Base-by-base conservation (phyloP, 2,329 filamentous ascomycete species). In the Colletotrichum costaricense region DNA sequence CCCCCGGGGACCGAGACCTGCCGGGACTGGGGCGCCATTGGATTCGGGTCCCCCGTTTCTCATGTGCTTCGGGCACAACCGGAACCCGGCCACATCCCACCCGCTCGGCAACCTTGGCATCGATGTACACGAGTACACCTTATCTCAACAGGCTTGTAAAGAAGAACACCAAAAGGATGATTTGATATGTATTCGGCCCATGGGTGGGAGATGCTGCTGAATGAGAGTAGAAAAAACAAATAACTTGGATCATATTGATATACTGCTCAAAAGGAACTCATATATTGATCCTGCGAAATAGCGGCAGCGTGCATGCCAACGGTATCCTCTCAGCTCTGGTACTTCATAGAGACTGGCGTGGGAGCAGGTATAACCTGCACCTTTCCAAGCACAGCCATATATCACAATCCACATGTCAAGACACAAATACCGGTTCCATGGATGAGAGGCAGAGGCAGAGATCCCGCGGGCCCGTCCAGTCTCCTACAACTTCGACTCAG, bases 401-500 rank as follows among this genome's bases (percentile, higher is more conserved):
- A 22, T 22, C 42, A 22, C 42, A 22, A 22, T 19, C 42, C 2
- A 19, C 22, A 30, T n/a, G 12, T 42, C 30, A 54, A 24, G 24
- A n/a, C n/a, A 26, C 64, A 59, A 24, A 22, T 12, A 42, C 30
- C 30, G 26, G 12, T 14, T 28, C 11, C 54, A 24, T 46, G 7
- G 11, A 30, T 12, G 33, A 57, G 19, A 57, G 24, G 19, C 19
- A 49, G 24, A 57, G 19, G 19, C 19, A 49, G 24, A 46, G 19
- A 56, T 19, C 8, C 28, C n/a, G 19, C 35, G 26, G 14, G 33
- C 38, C 22, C 26, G 14, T 12, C n/a, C 55, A 49, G 38, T 60
- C n/a, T 66, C 49, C 62, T 70, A 86, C 52, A 87, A 79, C 80
- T 85, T 86, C 7, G 84, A 77, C 66, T 80, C 80, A 1, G 78